Conservation (phyloP, 202 grass and related monocot genomes). For the Saccharum hybrid region DNA sequence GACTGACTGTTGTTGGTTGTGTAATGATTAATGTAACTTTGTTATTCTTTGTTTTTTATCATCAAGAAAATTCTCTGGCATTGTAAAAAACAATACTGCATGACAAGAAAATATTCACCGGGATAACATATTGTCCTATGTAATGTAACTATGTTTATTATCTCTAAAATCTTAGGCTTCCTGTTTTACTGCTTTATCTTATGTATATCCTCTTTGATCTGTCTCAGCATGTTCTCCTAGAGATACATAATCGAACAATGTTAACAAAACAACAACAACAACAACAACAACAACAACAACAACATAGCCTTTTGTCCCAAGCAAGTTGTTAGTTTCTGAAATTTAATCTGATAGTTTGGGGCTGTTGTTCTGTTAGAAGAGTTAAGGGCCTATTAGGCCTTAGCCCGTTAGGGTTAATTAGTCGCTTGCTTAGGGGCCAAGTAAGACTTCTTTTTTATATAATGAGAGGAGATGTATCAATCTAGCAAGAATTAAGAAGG, state of each 20-base stretch:
- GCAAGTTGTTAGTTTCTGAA: slow-evolving; percentile 35
- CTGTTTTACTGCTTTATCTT: slow-evolving; percentile 12
- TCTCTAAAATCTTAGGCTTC: background rate
- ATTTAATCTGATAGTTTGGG: slow-evolving; percentile 2
- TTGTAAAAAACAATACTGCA: background rate
- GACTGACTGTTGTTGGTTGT: background rate
- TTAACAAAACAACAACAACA: too few relatives aligned
- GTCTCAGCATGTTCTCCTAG: slow-evolving; percentile 1
- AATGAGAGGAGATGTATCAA: too few relatives aligned
- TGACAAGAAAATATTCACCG: background rate
- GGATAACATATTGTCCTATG: slow-evolving; percentile 15
- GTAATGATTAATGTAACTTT: background rate
- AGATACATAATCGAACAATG: slow-evolving; percentile 6
- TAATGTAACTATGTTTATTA: slow-evolving; percentile 26
- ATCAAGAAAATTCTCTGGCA: slow-evolving; percentile 3
- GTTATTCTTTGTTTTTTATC: slow-evolving; percentile 3
- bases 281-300: too few relatives aligned
- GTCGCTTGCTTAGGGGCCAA: too few relatives aligned
- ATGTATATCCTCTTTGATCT: background rate
- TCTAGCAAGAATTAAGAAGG: too few relatives aligned
- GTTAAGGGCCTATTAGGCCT: too few relatives aligned
- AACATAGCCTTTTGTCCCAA: too few relatives aligned
- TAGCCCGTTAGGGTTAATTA: too few relatives aligned
- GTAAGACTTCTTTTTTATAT: too few relatives aligned
- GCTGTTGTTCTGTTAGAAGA: background rate